These are phyloP conservation scores for Penicillium bovifimosum DNA, from an alignment of 495 filamentous ascomycete genomes.

Conservation along the genomic window DNA sequence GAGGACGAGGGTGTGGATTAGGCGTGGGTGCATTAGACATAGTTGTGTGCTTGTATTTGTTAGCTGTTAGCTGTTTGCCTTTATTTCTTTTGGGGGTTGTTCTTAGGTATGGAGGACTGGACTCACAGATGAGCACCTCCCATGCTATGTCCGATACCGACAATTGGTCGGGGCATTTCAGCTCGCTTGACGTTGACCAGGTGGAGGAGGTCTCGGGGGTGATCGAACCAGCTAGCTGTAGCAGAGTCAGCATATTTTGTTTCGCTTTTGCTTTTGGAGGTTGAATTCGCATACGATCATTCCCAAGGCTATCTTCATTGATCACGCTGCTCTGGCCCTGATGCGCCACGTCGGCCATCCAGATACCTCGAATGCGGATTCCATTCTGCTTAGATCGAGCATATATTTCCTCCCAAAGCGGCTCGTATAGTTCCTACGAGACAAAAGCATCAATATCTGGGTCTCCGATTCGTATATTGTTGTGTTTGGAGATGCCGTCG, in stretches of 20 bases:
- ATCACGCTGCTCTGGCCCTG: constrained; percentile 70
- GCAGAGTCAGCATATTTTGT: constrained; percentile 3
- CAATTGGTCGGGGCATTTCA: constrained; percentile 79
- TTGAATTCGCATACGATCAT: constrained; percentile 58
- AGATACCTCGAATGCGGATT: constrained; percentile 73
- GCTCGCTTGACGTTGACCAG: constrained; percentile 78
- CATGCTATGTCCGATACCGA: constrained; percentile 88
- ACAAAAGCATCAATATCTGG: neutral
- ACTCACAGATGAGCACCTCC: constrained; percentile 63
- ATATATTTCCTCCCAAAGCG: constrained; percentile 75
- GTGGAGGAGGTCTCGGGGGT: constrained; percentile 80
- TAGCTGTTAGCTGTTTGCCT: neutral
- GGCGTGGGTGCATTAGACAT: constrained; percentile 73
- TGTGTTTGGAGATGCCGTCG: neutral
- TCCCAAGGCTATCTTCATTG: constrained; percentile 68
- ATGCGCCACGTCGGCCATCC: constrained; percentile 77
- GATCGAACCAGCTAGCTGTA: constrained; percentile 77
- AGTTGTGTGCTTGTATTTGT: constrained; percentile 40
- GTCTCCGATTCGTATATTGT: neutral
- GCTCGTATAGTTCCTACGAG: constrained; percentile 78
- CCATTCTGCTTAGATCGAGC: constrained; percentile 44
- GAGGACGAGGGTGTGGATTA: constrained; percentile 69
- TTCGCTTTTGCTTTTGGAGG: neutral
- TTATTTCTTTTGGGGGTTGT: neutral
- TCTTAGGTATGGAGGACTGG: no score